Percentiles rank a stretch among this genome's conserved stretches.
Conservation (phyloP, 208 protist genomes). For the Trichomonas gallinae region DNA sequence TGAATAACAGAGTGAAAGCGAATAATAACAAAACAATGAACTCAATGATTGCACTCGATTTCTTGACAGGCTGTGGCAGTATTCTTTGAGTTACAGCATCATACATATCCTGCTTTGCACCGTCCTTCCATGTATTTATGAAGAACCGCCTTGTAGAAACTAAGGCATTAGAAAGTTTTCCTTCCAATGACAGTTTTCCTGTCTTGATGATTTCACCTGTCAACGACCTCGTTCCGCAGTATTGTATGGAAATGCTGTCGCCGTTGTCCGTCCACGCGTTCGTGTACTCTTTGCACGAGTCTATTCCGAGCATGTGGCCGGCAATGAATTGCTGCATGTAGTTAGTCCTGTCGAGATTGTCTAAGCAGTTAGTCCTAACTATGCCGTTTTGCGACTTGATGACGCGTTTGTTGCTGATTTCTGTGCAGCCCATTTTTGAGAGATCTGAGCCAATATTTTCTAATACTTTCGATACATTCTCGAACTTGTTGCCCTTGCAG, state of each 20-base stretch:
- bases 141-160: neutral
- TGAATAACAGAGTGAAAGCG: neutral
- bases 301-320: neutral
- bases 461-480: neutral
- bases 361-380: neutral
- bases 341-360: neutral
- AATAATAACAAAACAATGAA: neutral
- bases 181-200: neutral
- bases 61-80: neutral
- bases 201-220: neutral
- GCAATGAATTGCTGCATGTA: neutral
- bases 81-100: neutral
- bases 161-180: neutral
- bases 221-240: neutral
- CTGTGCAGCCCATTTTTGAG: neutral
- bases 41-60: neutral
- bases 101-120: neutral
- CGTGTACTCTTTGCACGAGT: neutral
- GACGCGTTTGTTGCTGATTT: neutral
- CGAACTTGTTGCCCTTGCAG: neutral
- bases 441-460: neutral
- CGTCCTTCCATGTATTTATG: neutral
- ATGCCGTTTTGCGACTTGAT: neutral
- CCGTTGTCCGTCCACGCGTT: neutral
- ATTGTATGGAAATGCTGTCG: neutral